Percentiles rank a stretch among this genome's conserved stretches.
phyloP scores from a whole-genome alignment of 495 filamentous ascomycete genomes.

The Xylaria telfairii region DNA sequence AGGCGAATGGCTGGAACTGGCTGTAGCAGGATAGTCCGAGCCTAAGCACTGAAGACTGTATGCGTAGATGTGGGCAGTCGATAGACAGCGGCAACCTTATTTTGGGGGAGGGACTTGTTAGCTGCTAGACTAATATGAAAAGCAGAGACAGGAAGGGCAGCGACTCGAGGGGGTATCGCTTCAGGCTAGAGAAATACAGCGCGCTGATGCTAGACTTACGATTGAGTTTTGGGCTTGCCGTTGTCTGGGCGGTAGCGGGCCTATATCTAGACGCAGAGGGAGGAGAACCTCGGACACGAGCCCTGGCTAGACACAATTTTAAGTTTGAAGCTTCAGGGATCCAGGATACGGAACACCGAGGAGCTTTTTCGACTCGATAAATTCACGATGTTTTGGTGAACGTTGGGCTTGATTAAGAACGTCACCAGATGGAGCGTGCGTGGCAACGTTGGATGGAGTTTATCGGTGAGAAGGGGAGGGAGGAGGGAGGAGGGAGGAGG shows the following conservation, averaged over 20 bases:
- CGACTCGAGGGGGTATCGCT: not conserved
- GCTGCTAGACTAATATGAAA: constrained; percentile 8
- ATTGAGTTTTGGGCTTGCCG: constrained; percentile 32
- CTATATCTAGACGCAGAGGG: not conserved
- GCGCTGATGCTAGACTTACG: constrained; percentile 23
- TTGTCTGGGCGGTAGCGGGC: not conserved
- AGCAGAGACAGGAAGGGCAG: not conserved
- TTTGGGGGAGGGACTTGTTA: constrained; percentile 4
- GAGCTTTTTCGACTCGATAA: not conserved
- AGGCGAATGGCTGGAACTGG: not conserved
- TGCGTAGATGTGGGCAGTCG: not conserved
- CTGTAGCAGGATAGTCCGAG: not conserved
- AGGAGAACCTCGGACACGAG: not conserved
- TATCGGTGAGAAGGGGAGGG: not conserved
- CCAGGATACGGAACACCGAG: not conserved
- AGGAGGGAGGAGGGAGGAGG: not conserved
- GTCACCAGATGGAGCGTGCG: not conserved
- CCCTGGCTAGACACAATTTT: not conserved
- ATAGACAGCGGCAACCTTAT: constrained; percentile 30
- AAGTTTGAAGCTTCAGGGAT: constrained; percentile 1
- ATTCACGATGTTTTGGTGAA: not conserved
- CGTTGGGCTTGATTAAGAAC: not conserved
- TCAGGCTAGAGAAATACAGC: not conserved
- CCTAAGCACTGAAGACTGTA: not conserved
- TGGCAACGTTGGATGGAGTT: not conserved